These are phyloP conservation scores for Cyberlindnera lachancei DNA, from an alignment of 805 yeast genomes.

Conservation along the genomic window DNA sequence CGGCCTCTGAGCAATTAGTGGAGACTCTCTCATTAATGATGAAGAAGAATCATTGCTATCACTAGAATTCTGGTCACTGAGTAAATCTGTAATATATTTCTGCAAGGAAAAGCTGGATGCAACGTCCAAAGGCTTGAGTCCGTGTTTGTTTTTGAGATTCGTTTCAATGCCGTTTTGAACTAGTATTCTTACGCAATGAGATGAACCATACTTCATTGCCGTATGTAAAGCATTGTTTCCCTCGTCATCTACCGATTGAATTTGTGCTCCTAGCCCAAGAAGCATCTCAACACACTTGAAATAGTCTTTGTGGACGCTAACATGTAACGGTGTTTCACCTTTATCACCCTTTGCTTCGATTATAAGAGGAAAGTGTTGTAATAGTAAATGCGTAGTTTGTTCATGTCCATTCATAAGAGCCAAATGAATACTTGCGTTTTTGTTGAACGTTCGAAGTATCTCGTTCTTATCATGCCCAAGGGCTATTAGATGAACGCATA, in stretches of 20 bases:
- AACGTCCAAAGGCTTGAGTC: slow-evolving; percentile 60
- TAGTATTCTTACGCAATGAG: slow-evolving; percentile 47
- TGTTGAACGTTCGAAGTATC: slow-evolving; percentile 43
- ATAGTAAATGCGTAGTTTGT: slow-evolving; percentile 64
- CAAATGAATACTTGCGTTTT: slow-evolving; percentile 63
- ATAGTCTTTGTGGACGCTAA: slow-evolving; percentile 53
- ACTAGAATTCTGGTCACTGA: slow-evolving; percentile 5
- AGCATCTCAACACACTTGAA: slow-evolving; percentile 57
- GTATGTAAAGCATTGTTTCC: slow-evolving; percentile 84
- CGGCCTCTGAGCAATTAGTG: neutral
- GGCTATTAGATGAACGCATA: slow-evolving; percentile 52
- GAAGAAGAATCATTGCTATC: neutral
- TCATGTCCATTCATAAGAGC: slow-evolving; percentile 58
- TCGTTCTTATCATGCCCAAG: slow-evolving; percentile 50
- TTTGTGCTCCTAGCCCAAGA: slow-evolving; percentile 69
- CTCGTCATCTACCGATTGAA: slow-evolving; percentile 59
- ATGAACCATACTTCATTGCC: slow-evolving; percentile 65
- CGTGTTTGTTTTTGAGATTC: slow-evolving; percentile 42
- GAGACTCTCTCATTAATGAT: neutral
- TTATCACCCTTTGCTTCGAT: slow-evolving; percentile 39
- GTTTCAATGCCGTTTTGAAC: slow-evolving; percentile 43
- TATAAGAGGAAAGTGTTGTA: slow-evolving; percentile 54
- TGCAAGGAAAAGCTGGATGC: slow-evolving; percentile 47
- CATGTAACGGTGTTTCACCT: slow-evolving; percentile 62
- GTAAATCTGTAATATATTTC: slow-evolving; percentile 27